phyloP scores from a whole-genome alignment of 169 alveolate species.

The Hepatocystis sp. region DNA sequence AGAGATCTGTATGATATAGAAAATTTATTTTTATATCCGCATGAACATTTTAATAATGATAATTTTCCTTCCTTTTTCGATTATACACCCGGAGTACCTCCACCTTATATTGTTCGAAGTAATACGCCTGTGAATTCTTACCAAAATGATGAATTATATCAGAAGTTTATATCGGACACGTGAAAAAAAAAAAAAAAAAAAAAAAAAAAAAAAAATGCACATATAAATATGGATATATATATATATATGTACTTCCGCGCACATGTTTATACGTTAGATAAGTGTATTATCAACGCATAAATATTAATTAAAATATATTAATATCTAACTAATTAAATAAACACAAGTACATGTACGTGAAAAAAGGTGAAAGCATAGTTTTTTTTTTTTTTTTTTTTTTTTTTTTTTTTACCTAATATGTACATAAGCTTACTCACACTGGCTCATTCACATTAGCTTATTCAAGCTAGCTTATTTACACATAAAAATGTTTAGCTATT shows the following conservation, averaged over 20 bases:
- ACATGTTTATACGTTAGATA: background rate
- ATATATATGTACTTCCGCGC: background rate
- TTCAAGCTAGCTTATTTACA: too few species aligned
- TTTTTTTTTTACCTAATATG: too few species aligned
- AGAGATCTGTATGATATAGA: slow-evolving; percentile 80
- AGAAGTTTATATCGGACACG: slow-evolving; percentile 28
- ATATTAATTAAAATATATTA: too few species aligned
- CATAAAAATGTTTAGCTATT: too few species aligned
- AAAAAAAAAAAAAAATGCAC: background rate
- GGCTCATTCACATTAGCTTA: too few species aligned
- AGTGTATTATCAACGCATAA: too few species aligned
- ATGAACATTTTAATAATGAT: slow-evolving; percentile 60
- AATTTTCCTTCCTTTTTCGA: slow-evolving; percentile 78
- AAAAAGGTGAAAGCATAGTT: too few species aligned
- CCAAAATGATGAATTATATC: slow-evolving; percentile 44
- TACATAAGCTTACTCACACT: too few species aligned
- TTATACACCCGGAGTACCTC: slow-evolving; percentile 74
- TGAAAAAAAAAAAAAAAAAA: background rate
- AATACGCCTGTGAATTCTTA: slow-evolving; percentile 35
- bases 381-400: too few species aligned
- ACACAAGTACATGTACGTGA: too few species aligned
- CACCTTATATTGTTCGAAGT: slow-evolving; percentile 73
- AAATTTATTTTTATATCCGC: slow-evolving; percentile 75
- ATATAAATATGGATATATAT: background rate
- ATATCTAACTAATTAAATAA: too few species aligned